Evolutionary conservation across 306 rosid species (phyloP), one percentile per base, ranked within the genome.

Genomic region (Ormosia semicastrata): DNA sequence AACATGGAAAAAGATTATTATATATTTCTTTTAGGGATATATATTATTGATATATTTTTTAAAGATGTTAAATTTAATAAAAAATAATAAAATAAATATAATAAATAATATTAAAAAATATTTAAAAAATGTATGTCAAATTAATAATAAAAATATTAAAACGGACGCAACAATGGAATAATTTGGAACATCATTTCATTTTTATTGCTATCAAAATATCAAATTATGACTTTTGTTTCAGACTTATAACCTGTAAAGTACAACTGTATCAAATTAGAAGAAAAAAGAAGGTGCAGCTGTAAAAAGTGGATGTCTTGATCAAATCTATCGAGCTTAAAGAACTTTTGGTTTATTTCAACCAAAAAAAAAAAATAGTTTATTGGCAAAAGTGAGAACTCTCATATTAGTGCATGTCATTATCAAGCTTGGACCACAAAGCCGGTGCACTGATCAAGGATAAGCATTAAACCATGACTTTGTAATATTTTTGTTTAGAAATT

Each of bases 271-370:
- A 49, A 29, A 7, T 24, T 5, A 30, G 75, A 30, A 44, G 13
- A 66, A 50, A 74, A 17, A 44, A 69, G 52, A 44, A 65, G 69
- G 29, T 3, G 40, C n/a, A 32, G 29, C 13, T 11, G 53, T 17
- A 10, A n/a, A n/a, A n/a, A 65, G 76, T 74, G 80, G 71, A 56
- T 17, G 76, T 81, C 76, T 43, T 60, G 44, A 57, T 75, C 81
- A 82, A 73, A 72, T 10, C 32, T 34, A 17, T 43, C 14, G 3
- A 15, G 9, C 24, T 50, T 50, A 66, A 71, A 24, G 33, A 32
- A 57, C 13, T 56, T 44, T 46, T 76, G 5, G 50, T 53, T 82
- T 68, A 37, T 76, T 6, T 12, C 17, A 49, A 17, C 54, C 17
- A 12, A 10, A 46, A 10, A 46, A 2, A 47, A 11, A 11, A 11